These are phyloP conservation scores for Chaetomidium leptoderma DNA, from an alignment of 495 filamentous ascomycete species.

Conservation along the genomic window DNA sequence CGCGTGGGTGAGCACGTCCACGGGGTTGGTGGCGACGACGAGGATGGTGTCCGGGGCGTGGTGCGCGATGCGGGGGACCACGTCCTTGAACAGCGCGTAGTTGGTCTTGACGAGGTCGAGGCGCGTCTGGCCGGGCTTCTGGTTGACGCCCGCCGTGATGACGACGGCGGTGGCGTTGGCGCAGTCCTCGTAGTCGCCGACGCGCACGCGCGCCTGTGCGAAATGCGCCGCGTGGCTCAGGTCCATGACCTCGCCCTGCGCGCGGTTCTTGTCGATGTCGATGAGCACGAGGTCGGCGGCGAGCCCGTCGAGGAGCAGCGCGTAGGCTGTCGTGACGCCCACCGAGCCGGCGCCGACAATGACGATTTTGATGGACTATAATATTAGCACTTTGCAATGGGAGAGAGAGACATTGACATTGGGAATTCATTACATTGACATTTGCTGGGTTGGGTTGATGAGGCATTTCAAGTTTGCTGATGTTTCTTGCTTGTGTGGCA, in stretches of 20 bases:
- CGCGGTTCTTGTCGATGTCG: slow-evolving; percentile 32
- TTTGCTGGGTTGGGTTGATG: not conserved
- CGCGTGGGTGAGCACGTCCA: slow-evolving; percentile 34
- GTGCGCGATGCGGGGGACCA: slow-evolving; percentile 28
- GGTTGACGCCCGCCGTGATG: slow-evolving; percentile 41
- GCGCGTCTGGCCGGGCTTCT: slow-evolving; percentile 33
- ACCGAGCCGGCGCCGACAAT: slow-evolving; percentile 52
- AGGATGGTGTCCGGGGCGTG: slow-evolving; percentile 32
- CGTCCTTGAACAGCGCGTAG: slow-evolving; percentile 23
- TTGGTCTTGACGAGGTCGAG: slow-evolving; percentile 34
- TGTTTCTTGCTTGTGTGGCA: not conserved
- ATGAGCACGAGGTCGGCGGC: slow-evolving; percentile 49
- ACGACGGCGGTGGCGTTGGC: slow-evolving; percentile 53
- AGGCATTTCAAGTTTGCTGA: not conserved
- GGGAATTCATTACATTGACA: not conserved
- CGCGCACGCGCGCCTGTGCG: slow-evolving; percentile 33
- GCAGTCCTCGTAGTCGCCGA: slow-evolving; percentile 35
- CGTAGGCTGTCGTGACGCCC: slow-evolving; percentile 53
- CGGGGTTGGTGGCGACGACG: slow-evolving; percentile 33
- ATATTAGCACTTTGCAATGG: not conserved
- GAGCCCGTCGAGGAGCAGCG: slow-evolving; percentile 48
- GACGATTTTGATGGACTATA: slow-evolving; percentile 30
- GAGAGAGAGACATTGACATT: not conserved
- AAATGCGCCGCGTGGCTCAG: slow-evolving; percentile 37
- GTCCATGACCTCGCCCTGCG: slow-evolving; percentile 38